A percentile compares a stretch with the other conserved stretches of the same genome.
Evolutionary conservation across 805 yeast species (phyloP).

Genomic region (Priceomyces haplophilus): DNA sequence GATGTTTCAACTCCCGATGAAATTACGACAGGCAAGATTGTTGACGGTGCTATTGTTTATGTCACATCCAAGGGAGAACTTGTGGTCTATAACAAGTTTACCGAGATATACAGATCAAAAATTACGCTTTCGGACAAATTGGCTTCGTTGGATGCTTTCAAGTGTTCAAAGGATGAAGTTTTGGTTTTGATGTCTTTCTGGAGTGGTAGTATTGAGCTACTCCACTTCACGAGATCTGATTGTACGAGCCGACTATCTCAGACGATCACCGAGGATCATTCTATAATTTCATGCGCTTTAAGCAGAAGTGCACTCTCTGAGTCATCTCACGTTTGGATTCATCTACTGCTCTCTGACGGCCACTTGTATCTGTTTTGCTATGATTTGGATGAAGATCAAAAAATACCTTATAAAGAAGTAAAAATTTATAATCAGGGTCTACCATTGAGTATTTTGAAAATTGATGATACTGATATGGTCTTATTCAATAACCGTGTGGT

Average conservation of each 20-base stretch:
- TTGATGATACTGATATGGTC: slow-evolving; percentile 4
- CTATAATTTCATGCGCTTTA: slow-evolving; percentile 13
- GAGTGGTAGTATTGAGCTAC: slow-evolving; percentile 14
- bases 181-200: slow-evolving; percentile 13
- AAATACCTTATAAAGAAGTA: slow-evolving; percentile 2
- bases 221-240: slow-evolving; percentile 4
- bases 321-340: slow-evolving; percentile 9
- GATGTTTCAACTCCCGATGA: background rate
- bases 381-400: slow-evolving; percentile 5
- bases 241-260: background rate
- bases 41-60: background rate
- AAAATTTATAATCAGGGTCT: slow-evolving; percentile 8
- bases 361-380: slow-evolving; percentile 12
- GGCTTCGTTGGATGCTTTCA: background rate
- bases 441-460: slow-evolving; percentile 15
- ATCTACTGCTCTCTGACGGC: slow-evolving; percentile 14
- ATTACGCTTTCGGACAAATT: background rate
- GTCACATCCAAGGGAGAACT: background rate
- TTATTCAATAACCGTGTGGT: slow-evolving; percentile 12
- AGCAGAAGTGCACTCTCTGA: background rate
- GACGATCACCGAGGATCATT: background rate
- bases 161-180: background rate
- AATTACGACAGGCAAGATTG: background rate
- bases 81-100: background rate
- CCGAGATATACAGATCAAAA: background rate